Percentiles rank a stretch among this genome's conserved stretches.
These are phyloP conservation scores for Termitomyces sp. DNA, from an alignment of 768 basidiomycete genomes.

Conservation along the genomic window DNA sequence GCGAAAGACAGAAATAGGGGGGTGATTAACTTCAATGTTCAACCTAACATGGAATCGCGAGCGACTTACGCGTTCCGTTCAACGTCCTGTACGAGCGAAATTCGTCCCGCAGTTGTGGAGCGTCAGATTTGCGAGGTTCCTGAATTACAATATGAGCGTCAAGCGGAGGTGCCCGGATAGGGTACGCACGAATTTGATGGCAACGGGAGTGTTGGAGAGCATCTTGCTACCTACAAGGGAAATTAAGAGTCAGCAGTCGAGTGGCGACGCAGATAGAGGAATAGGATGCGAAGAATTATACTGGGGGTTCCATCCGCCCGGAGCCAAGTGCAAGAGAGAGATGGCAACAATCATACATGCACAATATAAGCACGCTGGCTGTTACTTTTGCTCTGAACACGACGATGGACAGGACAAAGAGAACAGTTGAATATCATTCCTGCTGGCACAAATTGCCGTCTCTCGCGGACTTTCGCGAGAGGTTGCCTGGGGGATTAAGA, in stretches of 20 bases:
- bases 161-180: slow-evolving; percentile 9
- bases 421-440: not conserved
- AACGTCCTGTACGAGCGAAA: slow-evolving; percentile 96
- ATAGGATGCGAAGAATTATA: not conserved
- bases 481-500: not conserved
- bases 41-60: slow-evolving; percentile 1
- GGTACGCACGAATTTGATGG: slow-evolving; percentile 90
- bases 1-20: not conserved
- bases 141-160: slow-evolving; percentile 27
- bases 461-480: slow-evolving; percentile 3
- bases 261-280: not conserved
- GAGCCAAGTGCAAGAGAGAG: not conserved
- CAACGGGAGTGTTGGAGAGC: slow-evolving; percentile 82
- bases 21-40: not conserved
- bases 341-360: not conserved
- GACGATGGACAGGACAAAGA: not conserved
- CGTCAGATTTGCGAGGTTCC: slow-evolving; percentile 97
- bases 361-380: not conserved
- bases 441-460: slow-evolving; percentile 8
- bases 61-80: slow-evolving; percentile 76
- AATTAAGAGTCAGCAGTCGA: slow-evolving; percentile 8
- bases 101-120: slow-evolving; percentile 95
- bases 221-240: slow-evolving; percentile 71
- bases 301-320: not conserved
- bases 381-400: not conserved